These are phyloP conservation scores for Hevea brasiliensis DNA, from an alignment of 345 rosid genomes.

Conservation along the genomic window DNA sequence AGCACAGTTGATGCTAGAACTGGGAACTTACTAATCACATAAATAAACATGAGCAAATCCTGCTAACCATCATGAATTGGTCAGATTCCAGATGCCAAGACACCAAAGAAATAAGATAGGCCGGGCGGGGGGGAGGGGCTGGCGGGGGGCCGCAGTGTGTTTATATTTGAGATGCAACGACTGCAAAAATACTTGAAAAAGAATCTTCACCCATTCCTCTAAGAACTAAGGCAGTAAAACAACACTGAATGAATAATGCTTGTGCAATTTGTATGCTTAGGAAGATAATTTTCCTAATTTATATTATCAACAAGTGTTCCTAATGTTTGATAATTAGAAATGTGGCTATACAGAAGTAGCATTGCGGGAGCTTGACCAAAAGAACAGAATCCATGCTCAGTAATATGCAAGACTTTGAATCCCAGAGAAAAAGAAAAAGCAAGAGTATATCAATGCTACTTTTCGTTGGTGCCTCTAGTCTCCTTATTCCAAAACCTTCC, in stretches of 20 bases:
- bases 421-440: not conserved
- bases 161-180: not conserved
- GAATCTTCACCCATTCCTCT: not conserved
- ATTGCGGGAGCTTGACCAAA: not conserved
- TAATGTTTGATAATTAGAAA: not conserved
- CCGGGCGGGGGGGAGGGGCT: too few species aligned
- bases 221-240: not conserved
- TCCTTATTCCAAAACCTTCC: not conserved
- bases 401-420: not conserved
- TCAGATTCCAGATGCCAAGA: not conserved
- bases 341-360: not conserved
- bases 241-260: not conserved
- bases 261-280: not conserved
- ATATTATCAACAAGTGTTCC: not conserved
- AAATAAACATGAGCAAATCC: not conserved
- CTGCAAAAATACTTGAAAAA: not conserved
- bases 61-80: not conserved
- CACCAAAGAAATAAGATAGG: not conserved
- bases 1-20: not conserved
- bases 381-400: not conserved
- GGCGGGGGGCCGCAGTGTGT: too few species aligned
- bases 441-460: not conserved
- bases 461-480: not conserved
- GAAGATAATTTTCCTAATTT: not conserved
- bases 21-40: not conserved